Conservation (phyloP, 192 early-diverging fungal species). For the Podila epigama region DNA sequence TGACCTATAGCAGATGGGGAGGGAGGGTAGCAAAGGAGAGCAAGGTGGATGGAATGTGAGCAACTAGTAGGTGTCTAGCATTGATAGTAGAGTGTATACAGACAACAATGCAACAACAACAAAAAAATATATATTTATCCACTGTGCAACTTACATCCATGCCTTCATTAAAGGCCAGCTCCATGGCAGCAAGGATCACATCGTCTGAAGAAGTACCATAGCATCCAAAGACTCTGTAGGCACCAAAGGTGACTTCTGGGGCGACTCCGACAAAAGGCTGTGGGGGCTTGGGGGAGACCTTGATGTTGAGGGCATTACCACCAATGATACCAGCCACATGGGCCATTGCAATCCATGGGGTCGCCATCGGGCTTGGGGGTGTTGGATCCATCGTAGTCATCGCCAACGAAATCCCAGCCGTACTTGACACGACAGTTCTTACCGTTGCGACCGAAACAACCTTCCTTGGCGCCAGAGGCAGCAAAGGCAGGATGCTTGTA, state of each 20-base stretch:
- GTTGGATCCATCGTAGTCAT: slow-evolving; percentile 50
- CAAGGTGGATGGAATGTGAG: no score
- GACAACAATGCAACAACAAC: no score
- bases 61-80: no score
- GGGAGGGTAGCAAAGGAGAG: no score
- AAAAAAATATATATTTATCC: no score
- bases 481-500: slow-evolving; percentile 60
- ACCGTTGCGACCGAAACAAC: slow-evolving; percentile 57
- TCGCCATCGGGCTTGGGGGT: slow-evolving; percentile 35
- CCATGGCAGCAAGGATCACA: slow-evolving; percentile 65
- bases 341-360: slow-evolving; percentile 57
- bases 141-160: slow-evolving; percentile 61
- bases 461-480: slow-evolving; percentile 16
- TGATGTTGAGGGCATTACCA: slow-evolving; percentile 51
- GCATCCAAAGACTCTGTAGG: slow-evolving; percentile 70
- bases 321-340: slow-evolving; percentile 66
- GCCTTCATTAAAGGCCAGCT: slow-evolving; percentile 39
- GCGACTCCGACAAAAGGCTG: slow-evolving; percentile 75
- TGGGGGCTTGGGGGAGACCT: slow-evolving; percentile 15
- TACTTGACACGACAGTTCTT: slow-evolving; percentile 52
- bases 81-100: no score
- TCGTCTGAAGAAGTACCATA: slow-evolving; percentile 52
- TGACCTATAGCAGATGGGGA: no score
- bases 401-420: slow-evolving; percentile 58
- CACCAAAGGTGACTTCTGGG: slow-evolving; percentile 71